These are phyloP conservation scores for Hypoxylon sp. DNA, from an alignment of 2,329 filamentous ascomycete genomes.

Conservation along the genomic window DNA sequence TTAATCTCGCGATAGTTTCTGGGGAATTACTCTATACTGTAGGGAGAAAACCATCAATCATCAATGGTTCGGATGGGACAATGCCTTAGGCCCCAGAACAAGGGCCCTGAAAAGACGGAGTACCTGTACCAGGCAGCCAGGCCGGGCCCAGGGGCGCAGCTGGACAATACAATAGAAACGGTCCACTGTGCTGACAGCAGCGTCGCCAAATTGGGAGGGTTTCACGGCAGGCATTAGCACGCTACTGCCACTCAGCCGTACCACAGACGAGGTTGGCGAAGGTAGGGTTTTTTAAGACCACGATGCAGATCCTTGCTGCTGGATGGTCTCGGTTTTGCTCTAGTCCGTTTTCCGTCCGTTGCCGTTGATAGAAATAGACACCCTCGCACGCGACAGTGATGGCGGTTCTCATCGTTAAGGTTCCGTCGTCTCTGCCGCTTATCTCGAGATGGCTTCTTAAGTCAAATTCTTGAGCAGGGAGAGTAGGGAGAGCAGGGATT, in stretches of 20 bases:
- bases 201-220: slow-evolving; percentile 30
- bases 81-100: slow-evolving; percentile 8
- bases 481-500: neutral
- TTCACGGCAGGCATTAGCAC: slow-evolving; percentile 36
- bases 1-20: slow-evolving; percentile 14
- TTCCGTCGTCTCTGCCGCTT: slow-evolving; percentile 15
- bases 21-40: slow-evolving; percentile 22
- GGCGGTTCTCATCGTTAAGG: slow-evolving; percentile 5
- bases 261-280: slow-evolving; percentile 16
- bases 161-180: slow-evolving; percentile 19
- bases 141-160: slow-evolving; percentile 37
- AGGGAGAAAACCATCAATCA: neutral
- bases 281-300: slow-evolving; percentile 26
- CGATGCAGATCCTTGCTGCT: slow-evolving; percentile 32
- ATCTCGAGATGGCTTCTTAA: neutral
- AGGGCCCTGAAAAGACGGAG: slow-evolving; percentile 11
- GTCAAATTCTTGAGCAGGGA: neutral
- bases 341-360: slow-evolving; percentile 7
- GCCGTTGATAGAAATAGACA: slow-evolving; percentile 23
- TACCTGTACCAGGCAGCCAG: slow-evolving; percentile 17
- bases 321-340: slow-evolving; percentile 18
- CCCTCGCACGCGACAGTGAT: neutral
- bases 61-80: slow-evolving; percentile 9
- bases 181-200: slow-evolving; percentile 28
- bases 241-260: slow-evolving; percentile 33